These are phyloP conservation scores for Sordaria brevicollis DNA, from an alignment of 495 filamentous ascomycete genomes.

Conservation along the genomic window DNA sequence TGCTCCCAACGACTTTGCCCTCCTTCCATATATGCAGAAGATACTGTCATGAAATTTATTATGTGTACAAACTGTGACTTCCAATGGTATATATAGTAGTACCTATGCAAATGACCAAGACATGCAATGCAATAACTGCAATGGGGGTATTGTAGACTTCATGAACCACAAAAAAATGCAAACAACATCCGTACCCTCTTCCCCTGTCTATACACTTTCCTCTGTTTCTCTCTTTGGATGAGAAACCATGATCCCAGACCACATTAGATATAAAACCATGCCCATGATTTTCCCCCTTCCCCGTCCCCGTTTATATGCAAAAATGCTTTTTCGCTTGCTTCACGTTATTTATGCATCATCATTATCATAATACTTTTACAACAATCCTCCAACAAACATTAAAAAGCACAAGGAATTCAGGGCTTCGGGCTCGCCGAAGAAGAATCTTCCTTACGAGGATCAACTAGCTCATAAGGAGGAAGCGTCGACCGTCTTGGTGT, in stretches of 20 bases:
- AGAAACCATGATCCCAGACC: neutral
- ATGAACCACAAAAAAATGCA: neutral
- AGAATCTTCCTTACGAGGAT: neutral
- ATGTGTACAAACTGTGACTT: too few species aligned
- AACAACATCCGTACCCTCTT: neutral
- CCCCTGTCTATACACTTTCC: too few species aligned
- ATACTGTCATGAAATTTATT: too few species aligned
- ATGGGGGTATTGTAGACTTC: neutral
- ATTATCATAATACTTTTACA: neutral
- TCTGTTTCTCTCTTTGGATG: too few species aligned
- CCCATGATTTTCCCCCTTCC: neutral
- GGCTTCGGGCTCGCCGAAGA: neutral
- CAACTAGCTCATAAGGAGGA: neutral
- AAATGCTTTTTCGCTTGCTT: neutral
- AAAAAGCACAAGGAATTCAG: too few species aligned
- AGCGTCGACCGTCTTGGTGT: neutral
- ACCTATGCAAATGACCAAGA: neutral
- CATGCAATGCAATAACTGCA: neutral
- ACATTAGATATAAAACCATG: neutral
- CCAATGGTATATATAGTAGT: neutral
- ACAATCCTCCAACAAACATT: neutral
- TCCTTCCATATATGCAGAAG: neutral
- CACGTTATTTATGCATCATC: neutral
- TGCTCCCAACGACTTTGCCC: too few species aligned
- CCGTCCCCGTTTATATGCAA: neutral